Evolutionary conservation across 805 yeast species (phyloP).

Genomic region (Pichia thaimueangensis): DNA sequence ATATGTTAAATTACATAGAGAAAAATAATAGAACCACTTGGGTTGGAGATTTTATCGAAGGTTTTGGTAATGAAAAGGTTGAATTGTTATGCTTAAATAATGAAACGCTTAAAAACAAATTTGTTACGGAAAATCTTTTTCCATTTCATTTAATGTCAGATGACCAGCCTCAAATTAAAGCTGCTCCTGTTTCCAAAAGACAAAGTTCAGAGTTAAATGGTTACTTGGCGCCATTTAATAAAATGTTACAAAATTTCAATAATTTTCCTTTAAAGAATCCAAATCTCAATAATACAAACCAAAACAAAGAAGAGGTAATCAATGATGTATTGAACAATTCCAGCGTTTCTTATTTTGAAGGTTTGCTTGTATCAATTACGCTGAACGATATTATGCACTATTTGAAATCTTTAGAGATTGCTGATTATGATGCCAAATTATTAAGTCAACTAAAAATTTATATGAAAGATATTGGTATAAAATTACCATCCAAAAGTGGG

Average conservation of each 20-base stretch:
- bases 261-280: constrained; percentile 14
- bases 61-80: constrained; percentile 22
- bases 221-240: constrained; percentile 27
- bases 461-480: constrained; percentile 28
- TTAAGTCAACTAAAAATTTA: constrained; percentile 33
- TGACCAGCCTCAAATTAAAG: not conserved
- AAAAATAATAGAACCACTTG: constrained; percentile 49
- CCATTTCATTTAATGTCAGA: not conserved
- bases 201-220: constrained; percentile 13
- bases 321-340: not conserved
- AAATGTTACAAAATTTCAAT: constrained; percentile 28
- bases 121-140: not conserved
- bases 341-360: constrained; percentile 12
- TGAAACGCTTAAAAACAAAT: constrained; percentile 16
- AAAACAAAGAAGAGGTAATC: too few relatives aligned
- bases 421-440: constrained; percentile 28
- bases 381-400: constrained; percentile 31
- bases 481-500: constrained; percentile 19
- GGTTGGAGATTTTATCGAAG: constrained; percentile 51
- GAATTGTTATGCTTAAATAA: constrained; percentile 25
- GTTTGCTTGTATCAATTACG: constrained; percentile 19
- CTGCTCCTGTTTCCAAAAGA: not conserved
- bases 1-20: constrained; percentile 53
- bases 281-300: not conserved
- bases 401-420: constrained; percentile 29